Evolutionary conservation across 2,329 filamentous ascomycete species (phyloP).

Genomic region (Calycina herbarum): DNA sequence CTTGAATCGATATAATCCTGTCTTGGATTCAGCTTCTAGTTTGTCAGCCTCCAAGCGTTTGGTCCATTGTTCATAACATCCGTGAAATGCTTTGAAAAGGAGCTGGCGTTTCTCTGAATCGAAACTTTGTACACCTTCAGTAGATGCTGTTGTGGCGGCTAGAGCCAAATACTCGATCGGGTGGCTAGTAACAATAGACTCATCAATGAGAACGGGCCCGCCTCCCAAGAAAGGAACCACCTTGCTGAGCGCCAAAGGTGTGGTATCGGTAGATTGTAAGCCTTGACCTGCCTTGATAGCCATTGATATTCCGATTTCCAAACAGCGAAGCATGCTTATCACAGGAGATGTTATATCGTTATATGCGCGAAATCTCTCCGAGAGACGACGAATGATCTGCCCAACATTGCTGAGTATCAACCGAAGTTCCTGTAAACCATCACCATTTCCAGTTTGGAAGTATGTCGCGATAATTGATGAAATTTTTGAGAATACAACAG

Average conservation of each 20-base stretch:
- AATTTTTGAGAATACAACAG: slow-evolving; percentile 28
- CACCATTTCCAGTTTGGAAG: slow-evolving; percentile 41
- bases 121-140: slow-evolving; percentile 50
- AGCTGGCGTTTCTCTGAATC: slow-evolving; percentile 48
- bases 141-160: slow-evolving; percentile 45
- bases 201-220: slow-evolving; percentile 14
- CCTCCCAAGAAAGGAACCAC: slow-evolving; percentile 60
- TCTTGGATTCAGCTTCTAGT: slow-evolving; percentile 69
- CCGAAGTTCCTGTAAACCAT: slow-evolving; percentile 40
- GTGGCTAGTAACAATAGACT: slow-evolving; percentile 21
- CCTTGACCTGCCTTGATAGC: slow-evolving; percentile 37
- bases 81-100: slow-evolving; percentile 67
- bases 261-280: slow-evolving; percentile 17
- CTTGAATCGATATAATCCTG: slow-evolving; percentile 79
- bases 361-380: slow-evolving; percentile 71
- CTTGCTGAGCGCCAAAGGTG: slow-evolving; percentile 40
- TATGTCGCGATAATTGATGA: slow-evolving; percentile 22
- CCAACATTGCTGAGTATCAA: slow-evolving; percentile 57
- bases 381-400: slow-evolving; percentile 70
- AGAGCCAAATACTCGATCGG: slow-evolving; percentile 53
- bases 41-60: slow-evolving; percentile 74
- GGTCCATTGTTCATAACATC: slow-evolving; percentile 79
- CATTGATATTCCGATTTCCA: slow-evolving; percentile 74
- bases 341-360: slow-evolving; percentile 81
- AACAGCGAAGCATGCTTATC: slow-evolving; percentile 74